These are phyloP conservation scores for Neopestalotiopsis sp. DNA, from an alignment of 2,329 filamentous ascomycete species.

Conservation along the genomic window DNA sequence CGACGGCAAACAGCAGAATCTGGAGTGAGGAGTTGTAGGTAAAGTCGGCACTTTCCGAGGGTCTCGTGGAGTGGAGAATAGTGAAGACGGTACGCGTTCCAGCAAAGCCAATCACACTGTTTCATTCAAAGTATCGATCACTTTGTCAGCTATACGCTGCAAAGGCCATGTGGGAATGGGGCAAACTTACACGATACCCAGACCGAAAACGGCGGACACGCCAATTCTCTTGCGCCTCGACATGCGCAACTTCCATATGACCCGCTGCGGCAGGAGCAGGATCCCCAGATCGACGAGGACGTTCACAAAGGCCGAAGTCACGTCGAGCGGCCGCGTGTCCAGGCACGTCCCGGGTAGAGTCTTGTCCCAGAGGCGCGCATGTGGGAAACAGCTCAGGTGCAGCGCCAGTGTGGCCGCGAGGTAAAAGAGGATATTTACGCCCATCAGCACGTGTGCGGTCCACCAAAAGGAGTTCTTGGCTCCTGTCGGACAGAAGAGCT, in stretches of 20 bases:
- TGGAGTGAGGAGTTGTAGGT: neutral
- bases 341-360: neutral
- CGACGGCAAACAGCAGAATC: neutral
- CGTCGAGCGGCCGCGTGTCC: neutral
- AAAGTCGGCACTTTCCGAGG: neutral
- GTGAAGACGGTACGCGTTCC: neutral
- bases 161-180: no score
- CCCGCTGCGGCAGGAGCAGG: neutral
- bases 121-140: neutral
- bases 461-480: neutral
- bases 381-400: neutral
- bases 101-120: neutral
- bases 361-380: slow-evolving; percentile 1
- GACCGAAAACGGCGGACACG: neutral
- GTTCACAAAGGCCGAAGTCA: neutral
- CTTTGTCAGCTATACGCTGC: neutral
- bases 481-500: neutral
- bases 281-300: neutral
- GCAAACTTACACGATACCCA: neutral
- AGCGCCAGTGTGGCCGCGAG: neutral
- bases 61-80: neutral
- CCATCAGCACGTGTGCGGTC: neutral
- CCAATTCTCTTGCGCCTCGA: neutral
- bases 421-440: neutral
- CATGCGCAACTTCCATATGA: slow-evolving; percentile 5